Evolutionary conservation across 1,139 yeast genomes (phyloP).

Genomic region (Schwanniomyces etchellsii): DNA sequence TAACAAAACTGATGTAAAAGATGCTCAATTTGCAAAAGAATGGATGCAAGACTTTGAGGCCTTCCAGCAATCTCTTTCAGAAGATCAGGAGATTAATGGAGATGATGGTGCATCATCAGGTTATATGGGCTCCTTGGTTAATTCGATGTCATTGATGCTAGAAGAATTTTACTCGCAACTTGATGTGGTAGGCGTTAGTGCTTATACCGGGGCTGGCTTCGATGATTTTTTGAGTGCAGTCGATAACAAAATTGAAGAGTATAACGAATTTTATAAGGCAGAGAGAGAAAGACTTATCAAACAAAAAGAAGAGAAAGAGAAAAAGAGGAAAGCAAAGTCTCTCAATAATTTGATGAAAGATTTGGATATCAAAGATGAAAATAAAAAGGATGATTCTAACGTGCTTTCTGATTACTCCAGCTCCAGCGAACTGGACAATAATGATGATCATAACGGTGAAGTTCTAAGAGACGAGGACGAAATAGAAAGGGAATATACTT

Average conservation of each 20-base stretch:
- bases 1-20: constrained; percentile 87
- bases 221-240: constrained; percentile 83
- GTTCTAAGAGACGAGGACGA: constrained; percentile 62
- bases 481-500: constrained; percentile 65
- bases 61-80: constrained; percentile 73
- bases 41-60: constrained; percentile 98
- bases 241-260: constrained; percentile 84
- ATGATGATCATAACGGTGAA: constrained; percentile 57
- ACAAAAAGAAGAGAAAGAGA: constrained; percentile 73
- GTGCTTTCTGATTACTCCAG: constrained; percentile 63
- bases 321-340: constrained; percentile 65
- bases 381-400: constrained; percentile 43
- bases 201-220: constrained; percentile 90
- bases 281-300: constrained; percentile 81
- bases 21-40: constrained; percentile 82
- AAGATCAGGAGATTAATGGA: constrained; percentile 57
- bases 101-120: constrained; percentile 77
- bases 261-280: constrained; percentile 71
- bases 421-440: constrained; percentile 45
- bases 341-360: constrained; percentile 76
- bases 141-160: constrained; percentile 91
- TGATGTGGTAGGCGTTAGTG: constrained; percentile 87
- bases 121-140: constrained; percentile 89
- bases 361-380: constrained; percentile 54
- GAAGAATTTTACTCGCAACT: constrained; percentile 94